Percentiles rank a stretch among this genome's conserved stretches.
Conservation (phyloP, 2,329 filamentous ascomycete species). For the Diplocarpon rosae region DNA sequence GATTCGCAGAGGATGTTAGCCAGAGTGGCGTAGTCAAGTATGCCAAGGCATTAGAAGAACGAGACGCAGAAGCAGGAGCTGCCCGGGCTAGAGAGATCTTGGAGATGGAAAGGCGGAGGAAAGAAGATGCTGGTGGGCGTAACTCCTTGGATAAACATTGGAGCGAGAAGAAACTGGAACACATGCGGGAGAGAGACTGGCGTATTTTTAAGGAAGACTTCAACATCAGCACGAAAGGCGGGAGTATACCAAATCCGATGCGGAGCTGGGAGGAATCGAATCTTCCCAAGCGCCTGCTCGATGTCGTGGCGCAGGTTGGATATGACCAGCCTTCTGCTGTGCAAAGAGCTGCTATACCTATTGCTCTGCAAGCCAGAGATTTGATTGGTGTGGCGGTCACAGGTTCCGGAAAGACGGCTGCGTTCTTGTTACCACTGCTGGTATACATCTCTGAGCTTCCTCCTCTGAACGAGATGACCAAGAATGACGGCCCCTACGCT, state of each 20-base stretch:
- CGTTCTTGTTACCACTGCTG: slow-evolving; percentile 82
- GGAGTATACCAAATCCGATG: slow-evolving; percentile 89
- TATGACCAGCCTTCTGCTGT: slow-evolving; percentile 89
- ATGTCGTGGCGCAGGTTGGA: slow-evolving; percentile 74
- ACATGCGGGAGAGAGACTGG: slow-evolving; percentile 98
- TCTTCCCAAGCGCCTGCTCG: slow-evolving; percentile 64
- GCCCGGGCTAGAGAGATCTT: slow-evolving; percentile 69
- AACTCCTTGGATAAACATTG: slow-evolving; percentile 84
- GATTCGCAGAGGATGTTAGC: slow-evolving; percentile 48
- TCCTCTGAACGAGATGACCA: slow-evolving; percentile 70
- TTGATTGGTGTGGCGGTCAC: slow-evolving; percentile 98
- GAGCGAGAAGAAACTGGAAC: slow-evolving; percentile 82
- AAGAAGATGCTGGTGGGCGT: slow-evolving; percentile 58
- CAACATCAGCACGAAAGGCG: slow-evolving; percentile 90
- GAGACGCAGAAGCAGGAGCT: slow-evolving; percentile 65
- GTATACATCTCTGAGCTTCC: slow-evolving; percentile 92
- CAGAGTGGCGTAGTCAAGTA: slow-evolving; percentile 45
- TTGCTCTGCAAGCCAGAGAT: slow-evolving; percentile 83
- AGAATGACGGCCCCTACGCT: slow-evolving; percentile 93
- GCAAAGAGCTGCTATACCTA: slow-evolving; percentile 89
- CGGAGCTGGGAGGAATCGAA: slow-evolving; percentile 82
- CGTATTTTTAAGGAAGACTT: slow-evolving; percentile 99
- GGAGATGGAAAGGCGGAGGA: slow-evolving; percentile 71
- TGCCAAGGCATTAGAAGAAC: slow-evolving; percentile 59
- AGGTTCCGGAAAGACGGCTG: slow-evolving; percentile 95